A percentile compares a stretch with the other conserved stretches of the same genome.
Evolutionary conservation across 2,329 filamentous ascomycete genomes (phyloP).

Genomic region (Emericellopsis cladophorae): DNA sequence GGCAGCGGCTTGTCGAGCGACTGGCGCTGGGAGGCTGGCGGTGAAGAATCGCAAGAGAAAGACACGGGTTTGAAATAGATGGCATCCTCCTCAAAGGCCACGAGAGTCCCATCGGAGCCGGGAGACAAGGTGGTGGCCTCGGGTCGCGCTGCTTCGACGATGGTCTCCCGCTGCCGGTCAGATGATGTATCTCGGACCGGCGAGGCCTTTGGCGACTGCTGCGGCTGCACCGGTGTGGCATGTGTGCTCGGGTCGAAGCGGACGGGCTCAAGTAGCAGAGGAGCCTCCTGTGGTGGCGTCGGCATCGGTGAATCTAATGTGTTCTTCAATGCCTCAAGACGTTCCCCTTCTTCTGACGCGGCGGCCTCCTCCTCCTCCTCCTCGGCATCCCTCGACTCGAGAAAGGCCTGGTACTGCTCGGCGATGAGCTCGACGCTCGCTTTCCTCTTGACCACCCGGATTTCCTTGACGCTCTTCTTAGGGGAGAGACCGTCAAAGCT

Average conservation of each 20-base stretch:
- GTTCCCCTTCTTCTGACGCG: background rate
- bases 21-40: background rate
- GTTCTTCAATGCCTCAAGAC: background rate
- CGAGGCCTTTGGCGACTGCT: background rate
- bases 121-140: constrained; percentile 1
- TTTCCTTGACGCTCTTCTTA: background rate
- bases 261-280: background rate
- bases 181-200: too few species aligned
- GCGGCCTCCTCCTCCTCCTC: background rate
- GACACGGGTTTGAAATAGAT: constrained; percentile 33
- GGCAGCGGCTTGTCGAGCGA: constrained; percentile 2
- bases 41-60: constrained; percentile 17
- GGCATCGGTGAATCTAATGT: background rate
- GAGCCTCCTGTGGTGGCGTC: background rate
- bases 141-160: background rate
- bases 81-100: constrained; percentile 31
- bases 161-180: background rate
- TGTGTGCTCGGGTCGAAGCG: background rate
- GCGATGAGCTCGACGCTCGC: constrained; percentile 29
- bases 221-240: background rate
- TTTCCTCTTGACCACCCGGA: constrained; percentile 10
- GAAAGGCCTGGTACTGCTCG: constrained; percentile 29
- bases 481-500: constrained; percentile 22
- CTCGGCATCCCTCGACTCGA: constrained; percentile 13
- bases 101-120: constrained; percentile 25